Percentiles rank a stretch among this genome's conserved stretches.
These are phyloP conservation scores for Saprolegnia diclina DNA, from an alignment of 352 stramenopile species.

Conservation along the genomic window DNA sequence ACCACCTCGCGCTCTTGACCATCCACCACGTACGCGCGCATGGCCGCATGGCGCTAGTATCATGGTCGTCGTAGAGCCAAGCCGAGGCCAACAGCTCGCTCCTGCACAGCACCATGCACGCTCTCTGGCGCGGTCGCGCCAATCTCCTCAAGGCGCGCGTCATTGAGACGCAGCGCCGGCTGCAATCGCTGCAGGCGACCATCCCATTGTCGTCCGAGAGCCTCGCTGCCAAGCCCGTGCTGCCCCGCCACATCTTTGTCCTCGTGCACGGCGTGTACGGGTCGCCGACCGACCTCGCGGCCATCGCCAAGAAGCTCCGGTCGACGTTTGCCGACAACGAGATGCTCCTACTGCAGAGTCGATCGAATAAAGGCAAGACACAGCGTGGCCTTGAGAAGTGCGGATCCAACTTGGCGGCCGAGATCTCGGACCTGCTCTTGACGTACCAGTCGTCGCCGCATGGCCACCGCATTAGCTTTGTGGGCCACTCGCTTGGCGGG, in stretches of 20 bases:
- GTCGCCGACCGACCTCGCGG: neutral
- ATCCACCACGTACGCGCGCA: neutral
- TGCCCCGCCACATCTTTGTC: conserved; percentile 16
- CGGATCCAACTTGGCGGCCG: conserved; percentile 5
- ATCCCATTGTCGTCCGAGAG: neutral
- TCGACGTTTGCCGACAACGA: neutral
- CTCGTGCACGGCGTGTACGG: conserved; percentile 16
- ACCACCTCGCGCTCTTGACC: neutral
- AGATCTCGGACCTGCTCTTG: conserved; percentile 14
- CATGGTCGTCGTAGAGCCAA: neutral
- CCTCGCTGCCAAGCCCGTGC: neutral
- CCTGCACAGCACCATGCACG: neutral
- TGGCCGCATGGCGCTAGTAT: neutral
- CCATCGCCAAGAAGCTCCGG: conserved; percentile 4
- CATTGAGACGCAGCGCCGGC: neutral
- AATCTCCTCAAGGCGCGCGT: neutral
- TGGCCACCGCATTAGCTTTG: neutral
- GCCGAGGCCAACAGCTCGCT: neutral
- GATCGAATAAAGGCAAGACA: conserved; percentile 9
- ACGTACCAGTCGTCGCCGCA: neutral
- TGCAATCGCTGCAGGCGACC: neutral
- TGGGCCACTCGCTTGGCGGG: conserved; percentile 16
- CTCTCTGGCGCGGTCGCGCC: neutral
- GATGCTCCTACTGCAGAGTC: conserved; percentile 1
- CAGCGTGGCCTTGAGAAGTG: neutral